phyloP scores from a whole-genome alignment of 805 yeast species.

The Saturnispora gosingensis region DNA sequence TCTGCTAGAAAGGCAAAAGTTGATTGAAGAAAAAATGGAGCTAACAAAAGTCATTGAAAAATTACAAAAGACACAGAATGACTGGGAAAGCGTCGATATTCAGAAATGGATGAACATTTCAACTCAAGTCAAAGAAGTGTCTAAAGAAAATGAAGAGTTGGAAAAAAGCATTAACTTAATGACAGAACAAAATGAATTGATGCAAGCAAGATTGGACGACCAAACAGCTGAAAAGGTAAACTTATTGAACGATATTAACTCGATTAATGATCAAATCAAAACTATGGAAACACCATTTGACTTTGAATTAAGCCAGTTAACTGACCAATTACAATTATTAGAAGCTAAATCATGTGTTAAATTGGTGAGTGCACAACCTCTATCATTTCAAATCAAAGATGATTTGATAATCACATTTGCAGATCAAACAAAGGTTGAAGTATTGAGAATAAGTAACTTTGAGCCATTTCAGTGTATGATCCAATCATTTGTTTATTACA shows the following conservation, averaged over 20 bases:
- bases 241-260: conserved; percentile 6
- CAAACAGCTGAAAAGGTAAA: not conserved
- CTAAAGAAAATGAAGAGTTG: not conserved
- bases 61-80: conserved; percentile 8
- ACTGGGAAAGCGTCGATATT: conserved; percentile 9
- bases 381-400: not conserved
- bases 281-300: conserved; percentile 13
- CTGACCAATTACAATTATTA: conserved; percentile 8
- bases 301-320: conserved; percentile 11
- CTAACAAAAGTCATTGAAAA: conserved; percentile 13
- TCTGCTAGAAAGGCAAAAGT: conserved; percentile 17
- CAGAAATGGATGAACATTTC: conserved; percentile 5
- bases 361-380: not conserved
- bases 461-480: conserved; percentile 6
- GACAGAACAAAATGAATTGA: not conserved
- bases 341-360: not conserved
- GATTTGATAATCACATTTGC: not conserved
- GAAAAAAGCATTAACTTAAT: conserved; percentile 2
- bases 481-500: not conserved
- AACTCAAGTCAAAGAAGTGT: not conserved
- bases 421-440: not conserved
- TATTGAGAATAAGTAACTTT: not conserved
- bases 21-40: conserved; percentile 17
- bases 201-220: not conserved
- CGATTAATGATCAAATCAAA: not conserved